Percentiles rank a stretch among this genome's conserved stretches.
Conservation (phyloP, 164 flowering plant genomes). For the Magnolia changhungtana region DNA sequence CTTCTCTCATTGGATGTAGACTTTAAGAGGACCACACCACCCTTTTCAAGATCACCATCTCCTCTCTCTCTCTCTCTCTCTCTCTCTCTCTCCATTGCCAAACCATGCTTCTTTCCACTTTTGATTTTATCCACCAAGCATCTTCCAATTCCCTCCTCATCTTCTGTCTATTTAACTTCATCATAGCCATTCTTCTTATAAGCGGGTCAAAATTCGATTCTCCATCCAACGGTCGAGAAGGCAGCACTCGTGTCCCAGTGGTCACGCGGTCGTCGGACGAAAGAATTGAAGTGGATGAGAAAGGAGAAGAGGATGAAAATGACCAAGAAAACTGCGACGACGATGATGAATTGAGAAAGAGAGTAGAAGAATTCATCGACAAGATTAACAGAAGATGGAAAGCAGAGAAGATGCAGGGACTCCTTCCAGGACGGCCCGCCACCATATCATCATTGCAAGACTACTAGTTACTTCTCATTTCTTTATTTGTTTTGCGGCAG, state of each 20-base stretch:
- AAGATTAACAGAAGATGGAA: constrained; percentile 50
- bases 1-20: too few species aligned
- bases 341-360: constrained; percentile 36
- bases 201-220: constrained; percentile 27
- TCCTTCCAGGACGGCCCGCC: too few species aligned
- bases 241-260: background rate
- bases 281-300: background rate
- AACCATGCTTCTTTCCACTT: constrained; percentile 36
- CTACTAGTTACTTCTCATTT: too few species aligned
- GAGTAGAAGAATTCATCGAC: constrained; percentile 56
- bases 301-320: too few species aligned
- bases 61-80: too few species aligned
- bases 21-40: too few species aligned
- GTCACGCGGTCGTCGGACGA: background rate
- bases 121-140: constrained; percentile 39
- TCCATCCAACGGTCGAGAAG: background rate
- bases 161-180: constrained; percentile 52
- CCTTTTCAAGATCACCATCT: too few species aligned
- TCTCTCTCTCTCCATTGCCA: background rate
- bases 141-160: constrained; percentile 41
- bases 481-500: too few species aligned
- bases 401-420: constrained; percentile 26
- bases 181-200: constrained; percentile 40
- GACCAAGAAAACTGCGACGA: constrained; percentile 16
- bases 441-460: too few species aligned